Evolutionary conservation across 2,329 filamentous ascomycete species (phyloP).

Genomic region (Curvularia hawaiiensis): DNA sequence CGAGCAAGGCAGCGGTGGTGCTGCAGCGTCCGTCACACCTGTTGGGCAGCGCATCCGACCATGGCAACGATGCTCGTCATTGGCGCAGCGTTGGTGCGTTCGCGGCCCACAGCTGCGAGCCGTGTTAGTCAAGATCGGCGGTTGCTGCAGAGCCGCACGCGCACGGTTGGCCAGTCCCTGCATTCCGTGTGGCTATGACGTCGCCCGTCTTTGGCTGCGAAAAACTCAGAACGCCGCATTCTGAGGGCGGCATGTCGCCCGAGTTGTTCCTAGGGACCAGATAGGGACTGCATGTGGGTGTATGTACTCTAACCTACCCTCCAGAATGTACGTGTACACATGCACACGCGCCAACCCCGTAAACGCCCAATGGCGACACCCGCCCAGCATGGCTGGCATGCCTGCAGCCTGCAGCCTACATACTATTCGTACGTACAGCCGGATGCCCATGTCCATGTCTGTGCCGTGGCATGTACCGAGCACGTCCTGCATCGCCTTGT

Average conservation of each 20-base stretch:
- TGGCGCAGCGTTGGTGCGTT: slow-evolving; percentile 20
- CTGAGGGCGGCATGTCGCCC: slow-evolving; percentile 16
- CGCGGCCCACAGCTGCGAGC: slow-evolving; percentile 21
- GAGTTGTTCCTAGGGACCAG: slow-evolving; percentile 10
- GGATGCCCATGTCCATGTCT: not conserved
- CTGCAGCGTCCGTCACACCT: slow-evolving; percentile 9
- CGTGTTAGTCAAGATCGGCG: slow-evolving; percentile 32
- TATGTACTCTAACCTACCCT: not conserved
- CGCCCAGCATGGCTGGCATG: slow-evolving; percentile 10
- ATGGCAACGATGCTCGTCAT: slow-evolving; percentile 18
- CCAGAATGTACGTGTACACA: no score
- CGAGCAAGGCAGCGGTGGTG: not conserved
- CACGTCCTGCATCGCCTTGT: not conserved
- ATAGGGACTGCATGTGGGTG: not conserved
- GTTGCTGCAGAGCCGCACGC: slow-evolving; percentile 36
- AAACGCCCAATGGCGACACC: not conserved
- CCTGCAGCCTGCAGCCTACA: not conserved
- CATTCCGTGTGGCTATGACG: slow-evolving; percentile 26
- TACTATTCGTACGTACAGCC: no score
- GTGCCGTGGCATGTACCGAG: no score
- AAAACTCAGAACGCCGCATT: slow-evolving; percentile 22
- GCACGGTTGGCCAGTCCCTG: slow-evolving; percentile 33
- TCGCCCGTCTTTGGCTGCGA: slow-evolving; percentile 22
- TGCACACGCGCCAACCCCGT: no score
- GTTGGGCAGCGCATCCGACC: slow-evolving; percentile 22